These are phyloP conservation scores for Myriosclerotinia scirpicola DNA, from an alignment of 2,329 filamentous ascomycete genomes.

Conservation along the genomic window DNA sequence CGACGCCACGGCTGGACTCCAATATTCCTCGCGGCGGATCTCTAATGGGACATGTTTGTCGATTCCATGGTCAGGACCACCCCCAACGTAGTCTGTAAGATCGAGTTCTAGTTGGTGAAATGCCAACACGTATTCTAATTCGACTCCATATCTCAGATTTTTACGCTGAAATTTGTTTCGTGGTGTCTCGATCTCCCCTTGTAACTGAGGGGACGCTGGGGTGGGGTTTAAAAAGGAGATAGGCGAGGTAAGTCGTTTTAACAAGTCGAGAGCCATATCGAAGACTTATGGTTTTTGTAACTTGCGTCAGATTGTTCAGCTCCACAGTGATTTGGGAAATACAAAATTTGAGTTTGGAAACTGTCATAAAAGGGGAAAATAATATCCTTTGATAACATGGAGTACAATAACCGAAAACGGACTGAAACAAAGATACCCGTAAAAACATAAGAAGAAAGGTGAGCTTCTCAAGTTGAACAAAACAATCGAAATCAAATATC, in stretches of 20 bases:
- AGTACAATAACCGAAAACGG: conserved; percentile 15
- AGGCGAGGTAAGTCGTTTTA: not conserved
- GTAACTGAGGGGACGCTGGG: not conserved
- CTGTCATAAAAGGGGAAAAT: not conserved
- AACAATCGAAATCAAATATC: not conserved
- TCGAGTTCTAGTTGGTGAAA: conserved; percentile 31
- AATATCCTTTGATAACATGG: conserved; percentile 16
- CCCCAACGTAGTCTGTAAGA: conserved; percentile 14
- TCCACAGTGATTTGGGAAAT: not conserved
- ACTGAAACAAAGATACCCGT: conserved; percentile 14
- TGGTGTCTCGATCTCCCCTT: not conserved
- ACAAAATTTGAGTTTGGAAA: not conserved
- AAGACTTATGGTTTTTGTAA: not conserved
- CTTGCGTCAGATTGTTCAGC: not conserved
- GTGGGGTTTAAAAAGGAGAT: not conserved
- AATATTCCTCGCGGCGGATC: conserved; percentile 19
- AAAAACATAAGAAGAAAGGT: conserved; percentile 6
- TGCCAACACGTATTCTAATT: conserved; percentile 35
- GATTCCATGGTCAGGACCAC: conserved; percentile 5
- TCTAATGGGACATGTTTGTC: conserved; percentile 26
- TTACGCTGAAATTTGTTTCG: not conserved
- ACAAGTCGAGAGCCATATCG: conserved; percentile 5
- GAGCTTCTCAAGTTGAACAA: not conserved
- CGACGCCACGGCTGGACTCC: conserved; percentile 17
- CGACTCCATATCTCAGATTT: conserved; percentile 29